These are phyloP conservation scores for Yueomyces sinensis DNA, from an alignment of 805 yeast species.

Conservation along the genomic window DNA sequence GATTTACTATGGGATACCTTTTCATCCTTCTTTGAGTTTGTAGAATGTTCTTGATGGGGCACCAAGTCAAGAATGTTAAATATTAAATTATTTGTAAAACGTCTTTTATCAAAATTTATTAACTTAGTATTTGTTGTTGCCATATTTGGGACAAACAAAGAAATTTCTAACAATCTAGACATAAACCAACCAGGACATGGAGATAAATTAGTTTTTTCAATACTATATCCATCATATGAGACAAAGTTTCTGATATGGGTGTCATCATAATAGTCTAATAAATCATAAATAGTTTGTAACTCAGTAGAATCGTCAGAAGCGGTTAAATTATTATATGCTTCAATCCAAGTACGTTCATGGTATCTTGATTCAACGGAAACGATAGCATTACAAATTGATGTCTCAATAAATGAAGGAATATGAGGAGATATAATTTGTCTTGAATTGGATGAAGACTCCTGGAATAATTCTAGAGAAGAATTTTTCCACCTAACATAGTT, in stretches of 20 bases:
- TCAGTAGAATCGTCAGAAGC: slow-evolving; percentile 7
- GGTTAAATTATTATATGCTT: slow-evolving; percentile 26
- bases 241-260: slow-evolving; percentile 17
- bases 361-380: slow-evolving; percentile 69
- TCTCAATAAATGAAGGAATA: slow-evolving; percentile 77
- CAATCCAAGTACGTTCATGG: slow-evolving; percentile 59
- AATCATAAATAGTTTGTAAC: slow-evolving; percentile 20
- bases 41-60: slow-evolving; percentile 5
- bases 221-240: slow-evolving; percentile 22
- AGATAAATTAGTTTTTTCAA: slow-evolving; percentile 32
- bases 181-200: slow-evolving; percentile 91
- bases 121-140: slow-evolving; percentile 47
- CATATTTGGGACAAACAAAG: slow-evolving; percentile 69
- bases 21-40: not conserved
- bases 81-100: slow-evolving; percentile 52
- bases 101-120: slow-evolving; percentile 76
- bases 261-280: slow-evolving; percentile 10
- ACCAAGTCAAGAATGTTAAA: slow-evolving; percentile 38
- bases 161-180: slow-evolving; percentile 64
- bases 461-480: slow-evolving; percentile 37
- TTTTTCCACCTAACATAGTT: slow-evolving; percentile 58
- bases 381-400: slow-evolving; percentile 61
- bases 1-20: not conserved
- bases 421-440: slow-evolving; percentile 27
- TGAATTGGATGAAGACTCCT: slow-evolving; percentile 8